Evolutionary conservation across 345 rosid species (phyloP), one percentile per base, ranked within the genome.

Genomic region (Schrenkiella parvula): DNA sequence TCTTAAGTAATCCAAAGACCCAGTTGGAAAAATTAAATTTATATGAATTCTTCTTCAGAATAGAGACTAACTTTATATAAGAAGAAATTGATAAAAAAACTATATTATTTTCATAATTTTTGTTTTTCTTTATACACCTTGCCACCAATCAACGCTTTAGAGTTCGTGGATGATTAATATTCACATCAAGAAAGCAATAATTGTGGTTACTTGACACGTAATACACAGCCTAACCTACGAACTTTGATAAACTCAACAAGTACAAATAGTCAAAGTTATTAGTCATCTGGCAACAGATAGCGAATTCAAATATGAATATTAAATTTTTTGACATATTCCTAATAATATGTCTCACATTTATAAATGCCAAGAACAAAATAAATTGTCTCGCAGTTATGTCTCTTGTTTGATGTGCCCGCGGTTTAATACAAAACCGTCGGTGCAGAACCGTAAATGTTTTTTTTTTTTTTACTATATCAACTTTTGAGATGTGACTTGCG

Each of bases 361-460:
- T 39, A 52, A 61, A 50, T 28, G 9, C 32, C 41, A 70, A 57
- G n/a, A 25, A 69, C 25, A 12, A 58, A 70, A 32, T 10, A 69
- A 50, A 19, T 32, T 23, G 46, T 8, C 9, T 57, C 37, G 25
- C 34, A 68, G 44, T 68, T 56, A 70, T 48, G 34, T 26, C 68
- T 59, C 39, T 37, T 25, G 31, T 50, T 50, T 71, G 60, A 31
- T 61, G 58, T 39, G 15, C 9, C 41, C 21, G 46, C 15, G 11
- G 60, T 37, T 8, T 39, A 18, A 38, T 28, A 61, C 53, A 29
- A 71, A 71, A 50, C 41, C 51, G 68, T 60, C 67, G 75, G 66
- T 69, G 73, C 44, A 21, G 13, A 58, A 12, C 17, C 3, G 44
- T 35, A 34, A 18, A 18, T 29, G 57, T 13, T 5, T 13, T 25